phyloP scores from a whole-genome alignment of 2,329 filamentous ascomycete genomes.

The Colletotrichum tamarilloi region DNA sequence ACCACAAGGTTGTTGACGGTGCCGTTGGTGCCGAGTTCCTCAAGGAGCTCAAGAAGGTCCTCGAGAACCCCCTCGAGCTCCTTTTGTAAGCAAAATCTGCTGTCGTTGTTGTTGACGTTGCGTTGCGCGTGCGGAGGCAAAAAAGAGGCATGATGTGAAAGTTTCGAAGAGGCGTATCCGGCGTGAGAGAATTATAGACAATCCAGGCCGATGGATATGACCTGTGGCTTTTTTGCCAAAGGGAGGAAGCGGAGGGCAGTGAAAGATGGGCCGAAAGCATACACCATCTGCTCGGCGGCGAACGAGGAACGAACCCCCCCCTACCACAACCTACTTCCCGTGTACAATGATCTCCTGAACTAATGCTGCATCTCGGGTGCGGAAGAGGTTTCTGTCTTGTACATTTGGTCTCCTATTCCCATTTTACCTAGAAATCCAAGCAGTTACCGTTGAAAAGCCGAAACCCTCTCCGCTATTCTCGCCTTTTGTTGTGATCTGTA shows the following conservation, averaged over 20 bases:
- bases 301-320: constrained; percentile 26
- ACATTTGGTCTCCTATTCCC: constrained; percentile 41
- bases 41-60: constrained; percentile 93
- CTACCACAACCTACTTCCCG: constrained; percentile 45
- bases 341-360: constrained; percentile 56
- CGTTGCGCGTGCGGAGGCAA: not conserved
- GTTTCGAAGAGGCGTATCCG: constrained; percentile 28
- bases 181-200: constrained; percentile 28
- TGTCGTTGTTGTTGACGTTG: not conserved
- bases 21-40: constrained; percentile 98
- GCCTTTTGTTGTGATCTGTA: no score
- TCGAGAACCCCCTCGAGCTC: constrained; percentile 97
- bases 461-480: not conserved
- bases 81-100: constrained; percentile 72
- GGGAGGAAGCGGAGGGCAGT: constrained; percentile 31
- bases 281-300: constrained; percentile 25
- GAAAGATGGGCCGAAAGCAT: constrained; percentile 26
- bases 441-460: constrained; percentile 35
- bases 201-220: constrained; percentile 29
- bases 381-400: constrained; percentile 44
- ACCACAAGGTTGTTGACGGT: constrained; percentile 98
- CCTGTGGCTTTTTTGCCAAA: constrained; percentile 20
- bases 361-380: constrained; percentile 50
- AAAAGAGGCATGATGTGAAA: constrained; percentile 26
- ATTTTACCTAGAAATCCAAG: constrained; percentile 38